Evolutionary conservation across 2,329 filamentous ascomycete species (phyloP), one percentile per base, ranked within the genome.

Genomic region (Pleurostoma richardsiae): DNA sequence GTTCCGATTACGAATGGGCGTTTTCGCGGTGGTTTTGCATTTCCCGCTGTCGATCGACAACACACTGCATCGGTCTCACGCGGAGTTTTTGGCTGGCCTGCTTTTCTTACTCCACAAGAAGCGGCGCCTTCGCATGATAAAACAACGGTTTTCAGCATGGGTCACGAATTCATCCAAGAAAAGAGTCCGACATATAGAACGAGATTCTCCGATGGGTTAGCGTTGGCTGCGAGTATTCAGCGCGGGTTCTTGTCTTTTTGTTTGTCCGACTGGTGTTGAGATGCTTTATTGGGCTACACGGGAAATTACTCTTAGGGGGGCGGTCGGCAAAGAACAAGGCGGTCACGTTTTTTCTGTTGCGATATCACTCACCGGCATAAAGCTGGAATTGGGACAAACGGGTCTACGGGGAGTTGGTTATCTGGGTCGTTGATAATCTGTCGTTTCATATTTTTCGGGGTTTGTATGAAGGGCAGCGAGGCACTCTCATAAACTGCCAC

Each of bases 151-250:
- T 19, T 70, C 64, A 68, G 71, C 65, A 75, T 67, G 72, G 71
- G 62, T 75, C 65, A 76, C 72, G 69, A 72, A 68, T 60, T 65
- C 62, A 66, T 65, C 63, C 67, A 69, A 69, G 65, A 68, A 72
- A 72, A 74, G 69, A 59, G 67, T 63, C 64, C 57, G 64, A 69
- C 66, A 73, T 74, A 76, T 78, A 77, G 74, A 74, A 63, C 64
- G 64, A 69, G 64, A 19, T 67, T 61, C 49, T 62, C 58, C 59
- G 57, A 60, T 54, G 60, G 55, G 61, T 57, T 19, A 19, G 19
- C 19, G 60, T 56, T 59, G 33, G 47, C 44, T 47, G 47, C 49
- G 43, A 43, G 41, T 43, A 44, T 51, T 19, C 50, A 51, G 48
- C 49, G 59, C 60, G 56, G 55, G 53, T 52, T 57, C 59, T 64